These are phyloP conservation scores for Penicillium malachiteum DNA, from an alignment of 495 filamentous ascomycete genomes.

Conservation along the genomic window DNA sequence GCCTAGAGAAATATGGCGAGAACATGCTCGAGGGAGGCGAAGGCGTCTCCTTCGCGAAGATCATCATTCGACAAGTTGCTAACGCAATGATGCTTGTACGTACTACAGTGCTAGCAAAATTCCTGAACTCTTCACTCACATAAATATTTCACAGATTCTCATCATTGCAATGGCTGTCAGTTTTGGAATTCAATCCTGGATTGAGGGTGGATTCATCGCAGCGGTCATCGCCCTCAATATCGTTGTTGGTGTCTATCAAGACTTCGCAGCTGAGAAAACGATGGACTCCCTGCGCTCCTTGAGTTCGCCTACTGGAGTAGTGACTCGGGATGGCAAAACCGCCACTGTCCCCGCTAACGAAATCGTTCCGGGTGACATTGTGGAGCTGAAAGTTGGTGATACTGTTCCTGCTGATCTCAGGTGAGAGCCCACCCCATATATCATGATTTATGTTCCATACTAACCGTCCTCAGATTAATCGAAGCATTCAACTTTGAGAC, in stretches of 20 bases:
- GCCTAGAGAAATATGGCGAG: constrained; percentile 55
- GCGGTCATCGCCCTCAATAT: constrained; percentile 67
- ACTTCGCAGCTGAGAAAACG: constrained; percentile 72
- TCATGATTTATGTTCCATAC: neutral
- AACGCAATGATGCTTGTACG: constrained; percentile 66
- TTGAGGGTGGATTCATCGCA: constrained; percentile 68
- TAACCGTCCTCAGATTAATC: constrained; percentile 44
- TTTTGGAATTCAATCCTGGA: constrained; percentile 66
- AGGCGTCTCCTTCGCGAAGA: constrained; percentile 57
- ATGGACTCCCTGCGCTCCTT: constrained; percentile 68
- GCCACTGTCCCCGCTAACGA: constrained; percentile 53
- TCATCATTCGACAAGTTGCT: constrained; percentile 60
- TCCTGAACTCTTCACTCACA: constrained; percentile 1
- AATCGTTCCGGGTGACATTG: constrained; percentile 64
- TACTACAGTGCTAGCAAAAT: neutral
- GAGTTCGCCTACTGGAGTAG: constrained; percentile 60
- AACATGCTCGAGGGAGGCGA: constrained; percentile 62
- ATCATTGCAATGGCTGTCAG: constrained; percentile 70
- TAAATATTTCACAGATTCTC: constrained; percentile 45
- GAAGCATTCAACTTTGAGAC: constrained; percentile 71
- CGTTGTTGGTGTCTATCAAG: constrained; percentile 67
- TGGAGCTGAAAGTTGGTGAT: constrained; percentile 79
- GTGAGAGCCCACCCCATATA: constrained; percentile 14
- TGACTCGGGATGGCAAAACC: constrained; percentile 54
- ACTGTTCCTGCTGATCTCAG: constrained; percentile 72